Evolutionary conservation across 2,329 filamentous ascomycete genomes (phyloP).

Genomic region (Talaromyces sp.): DNA sequence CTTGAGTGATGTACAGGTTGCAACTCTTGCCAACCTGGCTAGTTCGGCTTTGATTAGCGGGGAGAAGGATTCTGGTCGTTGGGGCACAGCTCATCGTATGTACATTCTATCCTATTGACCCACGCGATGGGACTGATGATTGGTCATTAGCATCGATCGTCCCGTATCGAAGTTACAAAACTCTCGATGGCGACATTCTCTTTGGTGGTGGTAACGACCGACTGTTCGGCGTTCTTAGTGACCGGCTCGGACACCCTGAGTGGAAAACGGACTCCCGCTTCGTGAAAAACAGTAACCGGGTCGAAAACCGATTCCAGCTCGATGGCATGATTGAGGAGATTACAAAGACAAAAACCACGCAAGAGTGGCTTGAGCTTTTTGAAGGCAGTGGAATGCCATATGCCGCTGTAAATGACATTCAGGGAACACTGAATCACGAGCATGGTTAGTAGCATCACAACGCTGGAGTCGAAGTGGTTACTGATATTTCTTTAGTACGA

Average conservation of each 20-base stretch:
- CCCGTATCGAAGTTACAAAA: slow-evolving; percentile 80
- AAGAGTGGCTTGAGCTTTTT: slow-evolving; percentile 80
- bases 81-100: slow-evolving; percentile 87
- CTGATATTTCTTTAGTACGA: slow-evolving; percentile 41
- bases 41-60: slow-evolving; percentile 88
- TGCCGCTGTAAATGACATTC: slow-evolving; percentile 89
- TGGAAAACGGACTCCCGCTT: slow-evolving; percentile 58
- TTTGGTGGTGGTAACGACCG: slow-evolving; percentile 63
- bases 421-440: slow-evolving; percentile 74
- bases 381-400: slow-evolving; percentile 94
- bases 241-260: slow-evolving; percentile 55
- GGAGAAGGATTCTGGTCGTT: slow-evolving; percentile 79
- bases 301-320: slow-evolving; percentile 68
- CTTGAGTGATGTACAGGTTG: slow-evolving; percentile 90
- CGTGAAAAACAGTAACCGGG: slow-evolving; percentile 57
- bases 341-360: slow-evolving; percentile 72
- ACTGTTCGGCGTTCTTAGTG: slow-evolving; percentile 58
- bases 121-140: too few relatives aligned
- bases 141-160: slow-evolving; percentile 76
- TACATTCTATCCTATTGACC: too few relatives aligned
- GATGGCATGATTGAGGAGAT: slow-evolving; percentile 75
- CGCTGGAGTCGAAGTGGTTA: not conserved
- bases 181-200: slow-evolving; percentile 60
- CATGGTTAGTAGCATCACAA: slow-evolving; percentile 58
- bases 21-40: slow-evolving; percentile 90